Conservation (phyloP, 371 early-diverging fungal genomes). For the Mortierella sp. region DNA sequence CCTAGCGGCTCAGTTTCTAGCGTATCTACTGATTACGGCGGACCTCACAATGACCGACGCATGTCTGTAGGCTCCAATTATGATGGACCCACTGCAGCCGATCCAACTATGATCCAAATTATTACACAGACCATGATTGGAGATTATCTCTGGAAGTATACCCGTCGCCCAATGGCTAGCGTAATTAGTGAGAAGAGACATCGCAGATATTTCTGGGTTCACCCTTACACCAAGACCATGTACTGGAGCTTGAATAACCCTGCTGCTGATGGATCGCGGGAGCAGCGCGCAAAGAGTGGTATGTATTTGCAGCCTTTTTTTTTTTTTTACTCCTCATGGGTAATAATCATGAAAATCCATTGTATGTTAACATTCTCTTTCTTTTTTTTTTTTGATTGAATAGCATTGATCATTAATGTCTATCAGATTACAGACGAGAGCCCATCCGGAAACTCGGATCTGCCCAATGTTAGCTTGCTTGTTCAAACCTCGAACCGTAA, state of each 20-base stretch:
- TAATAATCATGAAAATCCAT: neutral
- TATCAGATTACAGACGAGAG: constrained; percentile 67
- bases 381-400: neutral
- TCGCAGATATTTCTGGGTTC: constrained; percentile 83
- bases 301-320: constrained; percentile 7
- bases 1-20: constrained; percentile 55
- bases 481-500: constrained; percentile 77
- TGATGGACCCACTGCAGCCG: constrained; percentile 55
- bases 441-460: constrained; percentile 53
- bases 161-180: constrained; percentile 64
- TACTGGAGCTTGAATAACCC: constrained; percentile 82
- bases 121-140: constrained; percentile 88
- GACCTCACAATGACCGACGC: constrained; percentile 20
- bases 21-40: constrained; percentile 50
- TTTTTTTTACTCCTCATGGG: neutral
- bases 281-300: constrained; percentile 69
- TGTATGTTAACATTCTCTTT: neutral
- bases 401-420: constrained; percentile 69
- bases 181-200: constrained; percentile 75
- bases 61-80: constrained; percentile 42
- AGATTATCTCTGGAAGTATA: constrained; percentile 80
- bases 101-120: constrained; percentile 73
- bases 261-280: constrained; percentile 62
- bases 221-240: constrained; percentile 83
- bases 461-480: constrained; percentile 74